Evolutionary conservation across 2,329 filamentous ascomycete species (phyloP).

Genomic region (Penicillium janthinellum): DNA sequence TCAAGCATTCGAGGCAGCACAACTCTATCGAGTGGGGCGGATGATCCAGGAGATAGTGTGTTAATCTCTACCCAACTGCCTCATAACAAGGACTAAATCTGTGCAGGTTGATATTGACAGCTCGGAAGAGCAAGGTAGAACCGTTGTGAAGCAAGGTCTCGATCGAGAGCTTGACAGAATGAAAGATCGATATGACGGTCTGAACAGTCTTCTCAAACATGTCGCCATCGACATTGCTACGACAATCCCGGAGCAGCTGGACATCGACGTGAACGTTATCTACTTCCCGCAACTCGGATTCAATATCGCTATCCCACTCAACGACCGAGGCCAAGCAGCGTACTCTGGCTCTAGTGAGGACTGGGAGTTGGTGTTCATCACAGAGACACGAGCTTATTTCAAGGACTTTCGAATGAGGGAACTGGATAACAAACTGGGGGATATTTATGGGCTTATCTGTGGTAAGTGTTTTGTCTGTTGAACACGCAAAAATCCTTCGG

Average conservation of each 20-base stretch:
- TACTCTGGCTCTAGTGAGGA: conserved; percentile 66
- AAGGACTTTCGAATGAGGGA: conserved; percentile 81
- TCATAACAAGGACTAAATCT: conserved; percentile 18
- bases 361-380: conserved; percentile 80
- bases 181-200: conserved; percentile 75
- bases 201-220: conserved; percentile 71
- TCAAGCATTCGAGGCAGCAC: conserved; percentile 59
- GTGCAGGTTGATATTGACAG: conserved; percentile 73
- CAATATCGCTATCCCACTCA: conserved; percentile 70
- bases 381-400: conserved; percentile 74
- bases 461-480: conserved; percentile 55
- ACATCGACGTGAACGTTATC: conserved; percentile 70
- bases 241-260: conserved; percentile 60
- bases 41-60: conserved; percentile 67
- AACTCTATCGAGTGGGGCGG: conserved; percentile 67
- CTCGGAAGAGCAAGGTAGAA: conserved; percentile 70
- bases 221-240: conserved; percentile 66
- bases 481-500: neutral
- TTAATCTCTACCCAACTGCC: neutral
- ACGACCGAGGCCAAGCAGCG: conserved; percentile 61
- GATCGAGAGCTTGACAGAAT: conserved; percentile 74
- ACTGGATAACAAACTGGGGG: conserved; percentile 79
- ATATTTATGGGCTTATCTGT: conserved; percentile 81
- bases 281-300: conserved; percentile 94
- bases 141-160: conserved; percentile 71